phyloP scores from a whole-genome alignment of 2,329 filamentous ascomycete species.

The Fusarium duplospermum region DNA sequence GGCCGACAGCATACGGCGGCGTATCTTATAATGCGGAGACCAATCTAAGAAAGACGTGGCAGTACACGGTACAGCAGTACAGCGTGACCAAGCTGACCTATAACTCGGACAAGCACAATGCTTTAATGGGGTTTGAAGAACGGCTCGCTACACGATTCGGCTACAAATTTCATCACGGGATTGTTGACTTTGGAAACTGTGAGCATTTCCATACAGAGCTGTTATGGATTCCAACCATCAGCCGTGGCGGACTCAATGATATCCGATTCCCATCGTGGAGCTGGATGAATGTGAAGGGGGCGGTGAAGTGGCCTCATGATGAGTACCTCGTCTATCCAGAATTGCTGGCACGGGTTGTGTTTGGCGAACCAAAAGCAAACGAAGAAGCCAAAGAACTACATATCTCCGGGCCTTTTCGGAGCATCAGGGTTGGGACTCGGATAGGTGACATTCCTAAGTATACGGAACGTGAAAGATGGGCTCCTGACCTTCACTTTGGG shows the following conservation, averaged over 20 bases:
- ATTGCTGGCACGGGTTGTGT: background rate
- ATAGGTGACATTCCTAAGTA: background rate
- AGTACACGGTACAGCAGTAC: background rate
- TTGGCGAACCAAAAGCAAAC: background rate
- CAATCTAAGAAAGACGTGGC: background rate
- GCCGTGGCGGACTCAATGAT: background rate
- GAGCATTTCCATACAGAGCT: background rate
- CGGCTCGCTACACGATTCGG: background rate
- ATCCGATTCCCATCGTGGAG: background rate
- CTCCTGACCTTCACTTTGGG: background rate
- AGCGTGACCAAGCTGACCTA: background rate
- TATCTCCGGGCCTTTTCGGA: background rate
- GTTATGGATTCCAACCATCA: background rate
- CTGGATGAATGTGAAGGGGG: background rate
- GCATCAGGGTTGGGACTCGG: background rate
- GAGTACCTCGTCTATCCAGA: background rate
- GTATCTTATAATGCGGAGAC: background rate
- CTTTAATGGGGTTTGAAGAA: background rate
- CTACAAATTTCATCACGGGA: background rate
- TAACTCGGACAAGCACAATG: background rate
- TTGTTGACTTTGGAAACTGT: background rate
- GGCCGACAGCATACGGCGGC: background rate
- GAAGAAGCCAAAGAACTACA: background rate
- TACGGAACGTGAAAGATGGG: background rate
- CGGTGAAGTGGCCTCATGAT: background rate